Conservation (phyloP, 1,139 yeast species). For the Candida pseudocylindracea region DNA sequence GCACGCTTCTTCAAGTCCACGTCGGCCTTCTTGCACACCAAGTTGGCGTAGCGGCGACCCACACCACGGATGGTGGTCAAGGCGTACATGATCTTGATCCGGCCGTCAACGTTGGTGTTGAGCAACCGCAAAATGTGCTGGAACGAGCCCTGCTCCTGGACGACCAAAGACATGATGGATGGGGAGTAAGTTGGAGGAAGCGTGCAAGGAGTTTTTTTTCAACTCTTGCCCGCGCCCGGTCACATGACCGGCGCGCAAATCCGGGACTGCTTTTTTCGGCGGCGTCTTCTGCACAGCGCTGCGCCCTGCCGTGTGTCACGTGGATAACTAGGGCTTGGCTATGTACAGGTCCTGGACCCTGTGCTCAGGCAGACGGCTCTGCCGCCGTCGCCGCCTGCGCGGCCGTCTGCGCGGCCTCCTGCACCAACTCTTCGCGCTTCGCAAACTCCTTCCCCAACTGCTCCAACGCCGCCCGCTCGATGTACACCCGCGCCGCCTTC, state of each 20-base stretch:
- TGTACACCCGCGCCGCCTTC: slow-evolving; percentile 55
- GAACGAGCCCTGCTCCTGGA: slow-evolving; percentile 98
- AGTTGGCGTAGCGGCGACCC: slow-evolving; percentile 99
- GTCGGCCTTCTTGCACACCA: slow-evolving; percentile 99
- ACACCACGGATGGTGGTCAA: slow-evolving; percentile 99
- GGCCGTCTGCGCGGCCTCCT: not conserved
- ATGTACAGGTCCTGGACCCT: too few species aligned
- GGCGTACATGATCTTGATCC: slow-evolving; percentile 99
- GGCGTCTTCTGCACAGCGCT: too few species aligned
- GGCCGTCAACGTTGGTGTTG: slow-evolving; percentile 99
- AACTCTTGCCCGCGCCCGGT: too few species aligned
- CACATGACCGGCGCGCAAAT: too few species aligned
- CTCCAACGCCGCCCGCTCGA: slow-evolving; percentile 56
- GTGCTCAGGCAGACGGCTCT: too few species aligned
- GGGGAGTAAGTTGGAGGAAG: too few species aligned
- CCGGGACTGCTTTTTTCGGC: too few species aligned
- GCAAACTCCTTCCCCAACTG: slow-evolving; percentile 20
- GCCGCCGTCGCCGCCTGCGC: not conserved
- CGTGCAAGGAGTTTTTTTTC: slow-evolving; percentile 3
- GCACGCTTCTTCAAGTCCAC: slow-evolving; percentile 97
- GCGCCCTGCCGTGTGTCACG: too few species aligned
- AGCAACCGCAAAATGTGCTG: slow-evolving; percentile 99
- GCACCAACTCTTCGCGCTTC: slow-evolving; percentile 1
- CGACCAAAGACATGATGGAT: slow-evolving; percentile 77
- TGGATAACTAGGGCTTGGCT: too few species aligned